Evolutionary conservation across 164 flowering plant genomes (phyloP).

Genomic region (Chimonanthus salicifolius): DNA sequence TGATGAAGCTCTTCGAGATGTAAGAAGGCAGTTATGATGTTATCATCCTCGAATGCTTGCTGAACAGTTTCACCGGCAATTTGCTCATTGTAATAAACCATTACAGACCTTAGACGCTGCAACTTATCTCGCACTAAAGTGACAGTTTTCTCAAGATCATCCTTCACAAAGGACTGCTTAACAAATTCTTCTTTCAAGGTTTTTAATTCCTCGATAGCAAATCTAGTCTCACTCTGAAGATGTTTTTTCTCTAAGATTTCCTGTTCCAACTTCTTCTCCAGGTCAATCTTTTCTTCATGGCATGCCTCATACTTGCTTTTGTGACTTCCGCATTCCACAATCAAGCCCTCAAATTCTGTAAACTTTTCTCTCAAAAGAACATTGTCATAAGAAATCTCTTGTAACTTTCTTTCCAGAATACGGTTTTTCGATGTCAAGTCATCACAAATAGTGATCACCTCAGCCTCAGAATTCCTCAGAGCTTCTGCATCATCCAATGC

Average conservation of each 20-base stretch:
- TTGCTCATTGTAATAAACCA: constrained; percentile 27
- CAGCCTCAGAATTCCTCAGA: constrained; percentile 42
- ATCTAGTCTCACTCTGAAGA: constrained; percentile 35
- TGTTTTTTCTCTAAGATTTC: constrained; percentile 31
- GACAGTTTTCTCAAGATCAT: constrained; percentile 39
- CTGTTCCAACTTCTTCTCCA: constrained; percentile 39
- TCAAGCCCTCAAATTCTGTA: constrained; percentile 39
- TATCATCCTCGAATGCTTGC: constrained; percentile 23
- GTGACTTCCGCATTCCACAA: constrained; percentile 37
- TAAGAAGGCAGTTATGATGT: constrained; percentile 22
- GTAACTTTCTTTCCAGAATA: constrained; percentile 46
- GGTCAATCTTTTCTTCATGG: constrained; percentile 39
- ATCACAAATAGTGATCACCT: constrained; percentile 33
- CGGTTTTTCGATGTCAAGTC: constrained; percentile 49
- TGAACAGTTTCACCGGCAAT: constrained; percentile 14
- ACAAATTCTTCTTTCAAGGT: constrained; percentile 30
- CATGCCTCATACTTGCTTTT: constrained; percentile 47
- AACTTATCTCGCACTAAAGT: constrained; percentile 38
- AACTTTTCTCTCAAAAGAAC: constrained; percentile 42
- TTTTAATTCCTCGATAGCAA: constrained; percentile 45
- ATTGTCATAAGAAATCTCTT: constrained; percentile 42
- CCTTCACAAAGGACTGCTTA: constrained; percentile 29
- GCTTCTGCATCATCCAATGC: constrained; percentile 47
- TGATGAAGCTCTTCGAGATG: constrained; percentile 50
- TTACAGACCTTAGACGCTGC: constrained; percentile 24